These are phyloP conservation scores for Schizophyllum commune DNA, from an alignment of 1,284 basidiomycete genomes.

Conservation along the genomic window DNA sequence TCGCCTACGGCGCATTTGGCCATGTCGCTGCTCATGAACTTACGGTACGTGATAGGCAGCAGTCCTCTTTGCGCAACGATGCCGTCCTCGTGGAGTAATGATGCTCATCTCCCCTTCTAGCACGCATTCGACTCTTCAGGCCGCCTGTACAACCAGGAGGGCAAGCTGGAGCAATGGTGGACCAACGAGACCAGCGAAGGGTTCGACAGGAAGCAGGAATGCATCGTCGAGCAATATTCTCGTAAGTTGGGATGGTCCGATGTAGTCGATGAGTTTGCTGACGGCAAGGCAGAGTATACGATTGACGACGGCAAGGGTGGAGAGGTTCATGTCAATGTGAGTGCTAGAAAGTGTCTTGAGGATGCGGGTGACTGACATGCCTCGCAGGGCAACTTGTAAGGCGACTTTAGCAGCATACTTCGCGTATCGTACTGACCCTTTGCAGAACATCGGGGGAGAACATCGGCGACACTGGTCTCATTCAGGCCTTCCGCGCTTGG, in stretches of 20 bases:
- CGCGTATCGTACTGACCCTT: slow-evolving; percentile 6
- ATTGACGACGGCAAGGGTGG: slow-evolving; percentile 83
- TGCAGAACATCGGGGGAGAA: slow-evolving; percentile 80
- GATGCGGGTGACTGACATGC: slow-evolving; percentile 6
- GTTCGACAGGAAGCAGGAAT: slow-evolving; percentile 80
- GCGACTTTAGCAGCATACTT: slow-evolving; percentile 4
- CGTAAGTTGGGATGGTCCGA: slow-evolving; percentile 37
- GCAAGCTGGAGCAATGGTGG: slow-evolving; percentile 87
- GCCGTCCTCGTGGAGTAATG: too few relatives aligned
- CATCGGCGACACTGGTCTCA: slow-evolving; percentile 81
- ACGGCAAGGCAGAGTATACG: slow-evolving; percentile 51
- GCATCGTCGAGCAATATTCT: slow-evolving; percentile 80
- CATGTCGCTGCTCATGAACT: slow-evolving; percentile 87
- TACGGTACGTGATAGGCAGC: slow-evolving; percentile 40
- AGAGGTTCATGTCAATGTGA: slow-evolving; percentile 78
- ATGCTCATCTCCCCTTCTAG: slow-evolving; percentile 24
- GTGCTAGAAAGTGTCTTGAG: slow-evolving; percentile 19
- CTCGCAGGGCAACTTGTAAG: slow-evolving; percentile 64
- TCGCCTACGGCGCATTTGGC: slow-evolving; percentile 89
- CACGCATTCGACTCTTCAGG: slow-evolving; percentile 95
- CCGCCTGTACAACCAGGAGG: slow-evolving; percentile 69
- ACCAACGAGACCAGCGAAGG: slow-evolving; percentile 76
- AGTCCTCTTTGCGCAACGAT: too few relatives aligned
- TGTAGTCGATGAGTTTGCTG: slow-evolving; percentile 3
- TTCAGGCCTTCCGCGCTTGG: slow-evolving; percentile 88